Base-by-base conservation (phyloP, 257 asterid species). In the Solanum lycopersicoides region DNA sequence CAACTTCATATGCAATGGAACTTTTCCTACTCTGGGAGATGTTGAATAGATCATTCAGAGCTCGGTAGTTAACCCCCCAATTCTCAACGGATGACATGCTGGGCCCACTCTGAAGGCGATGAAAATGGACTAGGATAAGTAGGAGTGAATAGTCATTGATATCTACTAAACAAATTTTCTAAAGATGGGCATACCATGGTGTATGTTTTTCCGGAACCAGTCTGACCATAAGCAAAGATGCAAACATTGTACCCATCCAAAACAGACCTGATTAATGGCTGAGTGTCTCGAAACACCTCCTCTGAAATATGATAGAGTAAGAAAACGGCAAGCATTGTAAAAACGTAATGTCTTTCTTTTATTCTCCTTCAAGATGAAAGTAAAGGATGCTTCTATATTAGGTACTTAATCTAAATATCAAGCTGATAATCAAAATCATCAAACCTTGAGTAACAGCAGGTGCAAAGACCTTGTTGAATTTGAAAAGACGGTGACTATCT, bases 161-260 rank as follows among this genome's bases (percentile, higher is more conserved):
- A 53, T 32, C n/a, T 47, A 45, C 50, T 86, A 16, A 85, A 66
- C 69, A 65, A 41, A 66, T 39, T 39, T 73, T 77, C 44, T 18
- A 83, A 74, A 60, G 68, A 86, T 25, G 47, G 66, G 63, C 92
- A 84, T 90, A 96, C 99, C 99, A 96, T 96, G 28, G 99, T 96
- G 87, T 95, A 96, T 86, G 99, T 96, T 91, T 96, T 96, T 76
- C 99, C 99, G 0, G 99, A 96, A 77, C 99, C 99, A 83, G 98
- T 96, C 92, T 96, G 99, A 44, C 99, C 99, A 88, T 96, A 96
- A 77, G 99, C 99, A 91, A 96, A 95, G 86, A 96, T 96, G 94
- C 99, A 96, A 63, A 95, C 98, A 86, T 94, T 96, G 90, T 92
- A 96, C 50, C 99, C 99, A 87, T 96, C 99, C 86, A 96, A 98